Evolutionary conservation across 352 stramenopile species (phyloP).

Genomic region (Pythium dissotocum): DNA sequence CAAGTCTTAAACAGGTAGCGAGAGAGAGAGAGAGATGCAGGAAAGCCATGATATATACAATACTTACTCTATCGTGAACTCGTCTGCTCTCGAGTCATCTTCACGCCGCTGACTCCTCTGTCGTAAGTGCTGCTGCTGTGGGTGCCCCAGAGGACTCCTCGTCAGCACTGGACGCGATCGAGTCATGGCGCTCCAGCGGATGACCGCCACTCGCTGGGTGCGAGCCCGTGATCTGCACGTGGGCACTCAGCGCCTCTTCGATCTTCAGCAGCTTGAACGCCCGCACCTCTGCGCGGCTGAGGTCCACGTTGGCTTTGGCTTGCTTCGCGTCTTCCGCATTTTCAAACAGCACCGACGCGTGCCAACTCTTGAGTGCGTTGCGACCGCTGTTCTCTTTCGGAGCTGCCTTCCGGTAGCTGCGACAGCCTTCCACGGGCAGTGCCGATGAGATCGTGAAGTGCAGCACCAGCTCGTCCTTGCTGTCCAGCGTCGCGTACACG

Average conservation of each 20-base stretch:
- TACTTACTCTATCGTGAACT: constrained; percentile 6
- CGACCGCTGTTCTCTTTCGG: constrained; percentile 26
- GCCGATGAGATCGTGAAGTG: constrained; percentile 67
- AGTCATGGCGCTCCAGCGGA: constrained; percentile 23
- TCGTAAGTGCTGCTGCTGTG: neutral
- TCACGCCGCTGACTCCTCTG: neutral
- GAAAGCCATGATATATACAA: neutral
- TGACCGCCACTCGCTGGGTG: constrained; percentile 9
- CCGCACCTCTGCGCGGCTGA: constrained; percentile 72
- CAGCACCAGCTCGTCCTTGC: constrained; percentile 71
- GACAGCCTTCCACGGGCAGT: constrained; percentile 55
- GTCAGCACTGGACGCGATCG: constrained; percentile 27
- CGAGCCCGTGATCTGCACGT: constrained; percentile 62
- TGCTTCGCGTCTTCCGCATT: constrained; percentile 61
- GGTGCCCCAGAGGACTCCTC: neutral
- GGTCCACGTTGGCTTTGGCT: constrained; percentile 68
- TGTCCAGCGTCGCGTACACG: constrained; percentile 65
- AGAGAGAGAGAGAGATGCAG: neutral
- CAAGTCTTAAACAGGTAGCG: neutral
- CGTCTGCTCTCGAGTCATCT: neutral
- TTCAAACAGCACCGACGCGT: constrained; percentile 65
- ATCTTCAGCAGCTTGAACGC: constrained; percentile 82
- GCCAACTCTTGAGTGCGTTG: constrained; percentile 46
- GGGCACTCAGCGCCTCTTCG: constrained; percentile 61
- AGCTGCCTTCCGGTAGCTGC: constrained; percentile 49